Base-by-base conservation (phyloP, 2,329 filamentous ascomycete species). In the Colletotrichum scovillei region DNA sequence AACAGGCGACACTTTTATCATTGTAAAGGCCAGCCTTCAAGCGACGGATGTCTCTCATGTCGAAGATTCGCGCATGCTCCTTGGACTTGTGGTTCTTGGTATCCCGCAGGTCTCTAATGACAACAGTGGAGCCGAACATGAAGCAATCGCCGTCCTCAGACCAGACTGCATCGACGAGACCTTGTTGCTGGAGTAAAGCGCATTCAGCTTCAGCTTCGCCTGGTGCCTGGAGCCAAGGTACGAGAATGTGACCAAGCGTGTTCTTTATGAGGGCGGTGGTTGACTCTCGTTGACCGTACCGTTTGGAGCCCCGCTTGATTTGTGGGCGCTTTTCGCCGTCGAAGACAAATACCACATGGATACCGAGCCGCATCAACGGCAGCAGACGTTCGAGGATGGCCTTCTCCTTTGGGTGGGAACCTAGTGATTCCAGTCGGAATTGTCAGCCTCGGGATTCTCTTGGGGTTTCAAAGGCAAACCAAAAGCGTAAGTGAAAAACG, bases 331-430 rank as follows among this genome's bases (percentile, higher is more conserved):
- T 81, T 11, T 81, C 78, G 0, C 88, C 88, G 69, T 90, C 89
- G 73, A 88, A 89, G 3, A 91, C 84, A 69, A 90, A 89, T 7
- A 90, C 75, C 1, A 87, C 81, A 53, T 88, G 83, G 6, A 91
- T 85, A 19, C 88, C 84, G 6, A 87, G 81, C 24, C 83, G 83
- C 30, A 88, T 80, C 1, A 89, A 82, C 5, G 84, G 82, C 9
- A 35, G 22, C 8, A 38, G 35, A 8, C 67, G 66, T 0, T 65
- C 19, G 2, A 73, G 53, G 22, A 73, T 73, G n/a, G 68, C 35
- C 5, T 8, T 24, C 22, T 73, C 67, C n/a, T 16, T 22, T 6
- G 55, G 67, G 2, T 53, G 24, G 19, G 52, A 19, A 19, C 30
- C 67, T 5, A 46, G 32, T 14, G n/a, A 9, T 24, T 19, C 59